Percentiles rank a stretch among this genome's conserved stretches.
Evolutionary conservation across 2,329 filamentous ascomycete species (phyloP).

Genomic region (Exophiala sp.): DNA sequence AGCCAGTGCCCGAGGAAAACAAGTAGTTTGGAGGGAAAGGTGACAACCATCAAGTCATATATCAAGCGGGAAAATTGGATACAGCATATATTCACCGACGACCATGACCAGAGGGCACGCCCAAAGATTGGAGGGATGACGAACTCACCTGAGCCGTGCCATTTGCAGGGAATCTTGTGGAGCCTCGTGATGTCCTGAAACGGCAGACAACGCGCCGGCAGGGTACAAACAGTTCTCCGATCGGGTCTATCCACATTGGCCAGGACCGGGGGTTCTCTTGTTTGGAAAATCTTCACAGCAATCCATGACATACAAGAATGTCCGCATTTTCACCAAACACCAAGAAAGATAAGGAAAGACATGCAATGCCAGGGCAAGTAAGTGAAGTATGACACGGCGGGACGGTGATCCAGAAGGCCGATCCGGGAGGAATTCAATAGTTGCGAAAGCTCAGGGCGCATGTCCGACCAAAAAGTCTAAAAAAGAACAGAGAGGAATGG

Average conservation of each 20-base stretch:
- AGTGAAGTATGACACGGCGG: not conserved
- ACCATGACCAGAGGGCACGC: not conserved
- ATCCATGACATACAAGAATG: not conserved
- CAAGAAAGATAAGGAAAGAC: not conserved
- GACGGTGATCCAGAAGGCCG: not conserved
- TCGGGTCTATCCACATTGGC: not conserved
- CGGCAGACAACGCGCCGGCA: not conserved
- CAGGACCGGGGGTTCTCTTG: not conserved
- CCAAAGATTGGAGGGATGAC: not conserved
- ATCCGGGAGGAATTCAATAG: not conserved
- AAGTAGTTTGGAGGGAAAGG: not conserved
- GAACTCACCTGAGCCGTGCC: not conserved
- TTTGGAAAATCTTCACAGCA: not conserved
- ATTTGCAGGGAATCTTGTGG: not conserved
- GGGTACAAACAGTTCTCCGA: too few relatives aligned
- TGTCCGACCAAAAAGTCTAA: not conserved
- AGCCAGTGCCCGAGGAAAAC: constrained; percentile 3
- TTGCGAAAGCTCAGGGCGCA: not conserved
- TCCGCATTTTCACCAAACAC: not conserved
- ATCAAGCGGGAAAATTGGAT: not conserved
- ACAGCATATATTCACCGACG: not conserved
- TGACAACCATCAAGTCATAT: not conserved
- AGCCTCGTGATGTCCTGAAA: not conserved
- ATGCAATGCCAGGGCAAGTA: not conserved
- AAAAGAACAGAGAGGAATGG: too few relatives aligned